A percentile compares a stretch with the other conserved stretches of the same genome.
These are phyloP conservation scores for Raffaelea deltoideospora DNA, from an alignment of 2,329 filamentous ascomycete species.

Conservation along the genomic window DNA sequence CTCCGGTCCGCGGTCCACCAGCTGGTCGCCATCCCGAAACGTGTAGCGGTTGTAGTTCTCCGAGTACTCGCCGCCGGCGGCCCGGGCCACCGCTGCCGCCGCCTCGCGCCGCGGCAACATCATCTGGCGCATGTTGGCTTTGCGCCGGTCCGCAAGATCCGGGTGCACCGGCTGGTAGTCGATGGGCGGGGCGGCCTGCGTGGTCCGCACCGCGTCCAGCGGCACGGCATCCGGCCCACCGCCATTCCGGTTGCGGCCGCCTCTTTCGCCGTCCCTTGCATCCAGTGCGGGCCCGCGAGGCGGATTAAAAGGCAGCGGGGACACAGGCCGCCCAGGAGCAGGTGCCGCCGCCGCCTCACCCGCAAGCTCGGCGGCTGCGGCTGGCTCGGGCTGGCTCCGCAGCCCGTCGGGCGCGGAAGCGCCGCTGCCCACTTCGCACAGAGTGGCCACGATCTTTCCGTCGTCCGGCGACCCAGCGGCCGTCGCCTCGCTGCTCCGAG, in stretches of 20 bases:
- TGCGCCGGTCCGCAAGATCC: constrained; percentile 46
- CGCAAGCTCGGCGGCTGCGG: constrained; percentile 15
- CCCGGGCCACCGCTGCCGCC: not conserved
- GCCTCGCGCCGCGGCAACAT: constrained; percentile 7
- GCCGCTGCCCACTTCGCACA: constrained; percentile 30
- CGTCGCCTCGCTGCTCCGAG: constrained; percentile 37
- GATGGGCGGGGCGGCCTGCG: constrained; percentile 26
- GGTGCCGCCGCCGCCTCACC: too few species aligned
- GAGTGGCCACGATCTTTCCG: constrained; percentile 33
- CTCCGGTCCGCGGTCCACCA: constrained; percentile 61
- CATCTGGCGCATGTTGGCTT: constrained; percentile 33
- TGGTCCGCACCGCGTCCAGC: constrained; percentile 14
- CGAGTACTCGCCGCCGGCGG: constrained; percentile 15
- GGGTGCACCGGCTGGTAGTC: constrained; percentile 43
- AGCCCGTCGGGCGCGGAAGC: constrained; percentile 4
- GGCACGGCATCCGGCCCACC: too few species aligned
- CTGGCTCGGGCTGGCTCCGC: constrained; percentile 9
- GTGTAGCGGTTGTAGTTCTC: constrained; percentile 53
- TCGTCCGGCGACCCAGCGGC: too few species aligned
- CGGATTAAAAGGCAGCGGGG: too few species aligned
- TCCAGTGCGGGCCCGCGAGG: too few species aligned
- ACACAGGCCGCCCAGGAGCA: too few species aligned
- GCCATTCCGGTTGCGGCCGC: too few species aligned
- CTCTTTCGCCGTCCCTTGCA: too few species aligned
- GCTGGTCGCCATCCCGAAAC: constrained; percentile 49